These are phyloP conservation scores for Backusella tuberculispora DNA, from an alignment of 192 early-diverging fungal genomes.

Conservation along the genomic window DNA sequence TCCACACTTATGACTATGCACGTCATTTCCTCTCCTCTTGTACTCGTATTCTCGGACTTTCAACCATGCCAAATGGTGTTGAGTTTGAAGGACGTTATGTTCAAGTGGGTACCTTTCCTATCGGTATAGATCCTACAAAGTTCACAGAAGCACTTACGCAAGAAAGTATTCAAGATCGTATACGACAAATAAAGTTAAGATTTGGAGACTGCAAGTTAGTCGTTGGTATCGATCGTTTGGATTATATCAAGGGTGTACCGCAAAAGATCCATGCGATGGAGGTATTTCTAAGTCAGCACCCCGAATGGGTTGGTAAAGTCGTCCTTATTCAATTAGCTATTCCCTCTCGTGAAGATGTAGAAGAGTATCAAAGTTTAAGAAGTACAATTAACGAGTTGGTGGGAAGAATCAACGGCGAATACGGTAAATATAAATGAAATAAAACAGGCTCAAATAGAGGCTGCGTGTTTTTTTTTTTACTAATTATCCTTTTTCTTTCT, in stretches of 20 bases:
- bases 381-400: slow-evolving; percentile 96
- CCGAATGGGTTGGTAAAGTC: slow-evolving; percentile 92
- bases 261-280: slow-evolving; percentile 98
- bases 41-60: slow-evolving; percentile 95
- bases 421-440: slow-evolving; percentile 43
- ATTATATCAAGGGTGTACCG: slow-evolving; percentile 99
- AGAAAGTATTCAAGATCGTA: slow-evolving; percentile 68
- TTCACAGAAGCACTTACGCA: slow-evolving; percentile 85
- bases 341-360: slow-evolving; percentile 96
- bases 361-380: slow-evolving; percentile 96
- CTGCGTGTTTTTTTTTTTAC: not conserved
- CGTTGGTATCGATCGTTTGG: slow-evolving; percentile 97
- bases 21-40: slow-evolving; percentile 98
- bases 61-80: slow-evolving; percentile 91
- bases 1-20: slow-evolving; percentile 99
- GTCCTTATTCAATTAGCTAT: slow-evolving; percentile 98
- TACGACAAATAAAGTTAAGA: slow-evolving; percentile 74
- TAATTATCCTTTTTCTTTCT: not conserved
- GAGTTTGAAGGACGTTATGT: slow-evolving; percentile 93
- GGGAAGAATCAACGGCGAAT: slow-evolving; percentile 97
- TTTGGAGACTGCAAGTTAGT: slow-evolving; percentile 90
- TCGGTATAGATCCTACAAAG: slow-evolving; percentile 97
- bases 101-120: slow-evolving; percentile 98
- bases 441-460: not conserved
- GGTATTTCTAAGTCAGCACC: slow-evolving; percentile 84